phyloP scores from a whole-genome alignment of 2,329 filamentous ascomycete genomes.

The Trichophyton mentagrophytes region DNA sequence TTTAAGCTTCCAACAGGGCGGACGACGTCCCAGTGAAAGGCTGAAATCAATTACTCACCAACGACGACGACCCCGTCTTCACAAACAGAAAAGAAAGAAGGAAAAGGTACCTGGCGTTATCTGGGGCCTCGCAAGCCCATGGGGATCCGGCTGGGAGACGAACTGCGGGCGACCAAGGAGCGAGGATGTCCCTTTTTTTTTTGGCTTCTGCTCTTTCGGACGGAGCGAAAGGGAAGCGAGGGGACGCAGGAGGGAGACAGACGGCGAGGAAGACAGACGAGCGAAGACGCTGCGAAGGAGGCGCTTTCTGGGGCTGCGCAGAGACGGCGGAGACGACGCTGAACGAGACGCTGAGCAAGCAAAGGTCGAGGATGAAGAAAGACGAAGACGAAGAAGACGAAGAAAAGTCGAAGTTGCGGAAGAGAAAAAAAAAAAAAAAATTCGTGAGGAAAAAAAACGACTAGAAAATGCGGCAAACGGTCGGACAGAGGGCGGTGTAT shows the following conservation, averaged over 20 bases:
- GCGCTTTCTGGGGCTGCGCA: too few relatives aligned
- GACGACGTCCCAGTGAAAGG: too few relatives aligned
- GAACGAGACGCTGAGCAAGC: too few relatives aligned
- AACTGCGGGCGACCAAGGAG: constrained; percentile 4
- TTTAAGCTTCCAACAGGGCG: background rate
- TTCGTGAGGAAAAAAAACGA: constrained; percentile 9
- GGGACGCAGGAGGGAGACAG: constrained; percentile 13
- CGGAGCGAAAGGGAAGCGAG: constrained; percentile 18
- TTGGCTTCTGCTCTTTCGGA: background rate
- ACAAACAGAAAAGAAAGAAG: constrained; percentile 2
- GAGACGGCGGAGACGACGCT: too few relatives aligned
- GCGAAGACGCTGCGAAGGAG: too few relatives aligned
- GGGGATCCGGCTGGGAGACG: background rate
- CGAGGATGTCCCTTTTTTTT: constrained; percentile 8
- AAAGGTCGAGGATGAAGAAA: background rate
- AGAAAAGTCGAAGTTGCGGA: constrained; percentile 3
- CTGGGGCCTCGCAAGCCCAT: background rate
- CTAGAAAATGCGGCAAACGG: constrained; percentile 5
- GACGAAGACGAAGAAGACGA: constrained; percentile 15
- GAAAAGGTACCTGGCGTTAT: background rate
- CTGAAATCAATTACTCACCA: constrained; percentile 12
- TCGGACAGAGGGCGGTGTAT: background rate
- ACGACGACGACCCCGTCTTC: background rate
- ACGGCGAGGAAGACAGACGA: too few relatives aligned
- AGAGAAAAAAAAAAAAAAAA: constrained; percentile 12